Percentiles rank a stretch among this genome's conserved stretches.
Evolutionary conservation across 192 early-diverging fungal genomes (phyloP).

Genomic region (Backusella macrospora): DNA sequence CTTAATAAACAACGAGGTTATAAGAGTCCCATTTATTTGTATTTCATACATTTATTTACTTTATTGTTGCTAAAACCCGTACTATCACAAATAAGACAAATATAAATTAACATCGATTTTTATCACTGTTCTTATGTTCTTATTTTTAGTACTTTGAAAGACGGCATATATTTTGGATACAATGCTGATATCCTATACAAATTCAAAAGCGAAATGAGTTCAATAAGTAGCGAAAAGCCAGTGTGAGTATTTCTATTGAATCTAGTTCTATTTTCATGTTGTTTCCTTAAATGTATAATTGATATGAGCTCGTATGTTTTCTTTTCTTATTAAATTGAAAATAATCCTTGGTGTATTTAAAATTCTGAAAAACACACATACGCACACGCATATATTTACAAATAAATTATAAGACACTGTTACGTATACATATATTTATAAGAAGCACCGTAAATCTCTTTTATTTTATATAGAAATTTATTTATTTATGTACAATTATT

Average conservation of each 20-base stretch:
- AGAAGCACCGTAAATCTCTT: not conserved
- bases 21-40: no score
- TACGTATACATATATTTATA: not conserved
- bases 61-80: no score
- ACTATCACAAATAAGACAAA: no score
- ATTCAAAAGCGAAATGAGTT: not conserved
- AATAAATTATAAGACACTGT: no score
- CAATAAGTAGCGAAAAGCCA: not conserved
- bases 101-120: not conserved
- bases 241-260: not conserved
- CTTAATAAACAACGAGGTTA: no score
- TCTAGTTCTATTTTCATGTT: no score
- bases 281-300: not conserved
- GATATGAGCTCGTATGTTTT: not conserved
- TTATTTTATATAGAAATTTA: not conserved
- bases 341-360: not conserved
- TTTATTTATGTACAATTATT: conserved; percentile 2
- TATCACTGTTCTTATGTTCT: not conserved
- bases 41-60: no score
- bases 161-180: conserved; percentile 19
- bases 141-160: conserved; percentile 19
- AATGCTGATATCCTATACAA: not conserved
- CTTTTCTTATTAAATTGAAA: not conserved
- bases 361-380: no score
- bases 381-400: no score